phyloP scores from a whole-genome alignment of 2,329 filamentous ascomycete genomes.

The Cladorrhinum sp. region DNA sequence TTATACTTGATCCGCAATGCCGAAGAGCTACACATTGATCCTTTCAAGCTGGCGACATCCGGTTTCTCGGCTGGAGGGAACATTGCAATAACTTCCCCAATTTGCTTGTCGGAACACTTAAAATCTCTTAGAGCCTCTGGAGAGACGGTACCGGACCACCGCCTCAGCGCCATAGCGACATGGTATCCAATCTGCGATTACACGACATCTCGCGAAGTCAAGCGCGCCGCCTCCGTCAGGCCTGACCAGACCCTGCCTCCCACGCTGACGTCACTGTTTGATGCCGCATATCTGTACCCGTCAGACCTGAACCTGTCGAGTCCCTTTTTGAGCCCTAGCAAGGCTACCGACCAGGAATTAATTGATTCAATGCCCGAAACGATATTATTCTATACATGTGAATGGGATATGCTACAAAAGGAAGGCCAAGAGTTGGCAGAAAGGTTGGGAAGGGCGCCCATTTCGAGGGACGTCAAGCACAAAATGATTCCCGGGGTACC shows the following conservation, averaged over 20 bases:
- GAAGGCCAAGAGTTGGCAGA: constrained; percentile 61
- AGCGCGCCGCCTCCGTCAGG: constrained; percentile 50
- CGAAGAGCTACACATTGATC: constrained; percentile 56
- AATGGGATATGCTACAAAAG: constrained; percentile 61
- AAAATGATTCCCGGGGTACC: constrained; percentile 56
- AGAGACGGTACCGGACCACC: constrained; percentile 39
- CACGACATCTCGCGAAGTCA: constrained; percentile 53
- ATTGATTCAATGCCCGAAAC: constrained; percentile 46
- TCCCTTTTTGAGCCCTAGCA: constrained; percentile 56
- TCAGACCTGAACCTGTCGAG: constrained; percentile 47
- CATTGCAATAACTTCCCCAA: constrained; percentile 46
- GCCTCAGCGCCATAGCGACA: constrained; percentile 51
- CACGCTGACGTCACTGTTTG: constrained; percentile 59
- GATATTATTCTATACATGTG: constrained; percentile 59
- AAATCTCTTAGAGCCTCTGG: constrained; percentile 40
- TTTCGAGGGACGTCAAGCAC: constrained; percentile 57
- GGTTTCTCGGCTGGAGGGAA: constrained; percentile 65
- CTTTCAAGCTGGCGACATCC: constrained; percentile 52
- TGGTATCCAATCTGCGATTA: constrained; percentile 65
- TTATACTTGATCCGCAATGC: constrained; percentile 58
- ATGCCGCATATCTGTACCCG: constrained; percentile 59
- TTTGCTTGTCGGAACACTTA: constrained; percentile 32
- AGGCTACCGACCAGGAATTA: constrained; percentile 53
- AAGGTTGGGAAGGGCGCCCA: constrained; percentile 45
- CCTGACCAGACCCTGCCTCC: constrained; percentile 59